Conservation (phyloP, 2,329 filamentous ascomycete genomes). For the Ilyonectria sp. region DNA sequence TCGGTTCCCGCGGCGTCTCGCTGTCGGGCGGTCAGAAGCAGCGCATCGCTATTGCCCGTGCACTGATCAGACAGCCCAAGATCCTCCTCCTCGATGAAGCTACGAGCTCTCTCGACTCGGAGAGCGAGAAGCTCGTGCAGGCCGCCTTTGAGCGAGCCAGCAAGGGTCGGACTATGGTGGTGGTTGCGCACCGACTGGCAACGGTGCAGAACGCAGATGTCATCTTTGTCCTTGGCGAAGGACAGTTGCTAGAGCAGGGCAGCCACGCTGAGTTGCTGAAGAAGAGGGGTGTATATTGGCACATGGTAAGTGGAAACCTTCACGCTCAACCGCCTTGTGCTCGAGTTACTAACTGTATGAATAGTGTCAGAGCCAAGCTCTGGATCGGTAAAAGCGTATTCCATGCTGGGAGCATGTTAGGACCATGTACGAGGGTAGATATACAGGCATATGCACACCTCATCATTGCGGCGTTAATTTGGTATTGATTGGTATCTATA, state of each 20-base stretch:
- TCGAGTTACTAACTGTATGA: constrained; percentile 43
- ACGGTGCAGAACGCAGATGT: constrained; percentile 85
- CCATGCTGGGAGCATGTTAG: background rate
- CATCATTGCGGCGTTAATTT: constrained; percentile 3
- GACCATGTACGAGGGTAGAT: constrained; percentile 11
- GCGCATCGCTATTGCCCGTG: constrained; percentile 78
- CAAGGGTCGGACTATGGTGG: constrained; percentile 76
- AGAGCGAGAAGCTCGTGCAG: constrained; percentile 75
- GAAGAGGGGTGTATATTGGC: constrained; percentile 69
- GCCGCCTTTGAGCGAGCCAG: constrained; percentile 76
- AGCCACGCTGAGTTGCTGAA: constrained; percentile 66
- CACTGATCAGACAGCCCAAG: constrained; percentile 75
- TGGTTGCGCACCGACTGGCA: constrained; percentile 83
- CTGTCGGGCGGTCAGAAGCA: constrained; percentile 82
- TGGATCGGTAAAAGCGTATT: constrained; percentile 60
- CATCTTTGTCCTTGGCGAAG: constrained; percentile 83
- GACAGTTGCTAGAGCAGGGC: constrained; percentile 70
- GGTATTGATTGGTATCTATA: constrained; percentile 5
- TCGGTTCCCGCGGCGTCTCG: constrained; percentile 77
- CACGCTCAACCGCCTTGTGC: background rate
- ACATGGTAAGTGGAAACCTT: constrained; percentile 64
- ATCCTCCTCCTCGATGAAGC: constrained; percentile 81
- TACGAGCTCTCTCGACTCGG: constrained; percentile 78
- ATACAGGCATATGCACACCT: constrained; percentile 6
- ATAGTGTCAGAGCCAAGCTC: constrained; percentile 72